phyloP scores from a whole-genome alignment of 306 rosid species.

The Prunus armeniaca region DNA sequence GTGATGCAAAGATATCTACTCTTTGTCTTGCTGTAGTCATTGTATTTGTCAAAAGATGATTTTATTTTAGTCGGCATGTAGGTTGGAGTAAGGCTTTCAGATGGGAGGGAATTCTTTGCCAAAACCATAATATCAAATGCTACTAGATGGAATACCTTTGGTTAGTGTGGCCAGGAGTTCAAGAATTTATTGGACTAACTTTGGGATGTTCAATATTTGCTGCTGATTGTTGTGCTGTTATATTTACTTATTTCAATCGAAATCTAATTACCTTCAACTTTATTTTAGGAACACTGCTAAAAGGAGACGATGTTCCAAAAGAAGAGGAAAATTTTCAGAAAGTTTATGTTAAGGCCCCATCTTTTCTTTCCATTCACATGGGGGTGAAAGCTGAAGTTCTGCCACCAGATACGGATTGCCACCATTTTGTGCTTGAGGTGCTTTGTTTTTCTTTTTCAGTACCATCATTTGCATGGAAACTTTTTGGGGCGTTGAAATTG shows the following conservation, averaged over 20 bases:
- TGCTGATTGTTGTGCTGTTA: constrained; percentile 17
- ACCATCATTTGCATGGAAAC: constrained; percentile 18
- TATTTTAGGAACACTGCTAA: constrained; percentile 65
- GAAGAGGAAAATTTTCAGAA: constrained; percentile 92
- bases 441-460: constrained; percentile 19
- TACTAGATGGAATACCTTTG: constrained; percentile 99
- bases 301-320: constrained; percentile 64
- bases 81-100: constrained; percentile 87
- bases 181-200: constrained; percentile 3
- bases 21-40: background rate
- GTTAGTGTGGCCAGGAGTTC: constrained; percentile 40
- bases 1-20: constrained; percentile 2
- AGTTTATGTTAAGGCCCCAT: constrained; percentile 85
- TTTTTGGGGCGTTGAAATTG: constrained; percentile 10
- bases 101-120: constrained; percentile 76
- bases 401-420: constrained; percentile 92
- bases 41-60: constrained; percentile 5
- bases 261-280: constrained; percentile 14
- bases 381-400: constrained; percentile 90
- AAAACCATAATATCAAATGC: constrained; percentile 93
- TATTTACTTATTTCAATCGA: constrained; percentile 1
- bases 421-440: constrained; percentile 96
- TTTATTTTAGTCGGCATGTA: constrained; percentile 30
- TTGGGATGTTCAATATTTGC: constrained; percentile 22
- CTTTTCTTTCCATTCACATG: constrained; percentile 97